These are phyloP conservation scores for Taiozyma sp. DNA, from an alignment of 1,139 yeast genomes.

Conservation along the genomic window DNA sequence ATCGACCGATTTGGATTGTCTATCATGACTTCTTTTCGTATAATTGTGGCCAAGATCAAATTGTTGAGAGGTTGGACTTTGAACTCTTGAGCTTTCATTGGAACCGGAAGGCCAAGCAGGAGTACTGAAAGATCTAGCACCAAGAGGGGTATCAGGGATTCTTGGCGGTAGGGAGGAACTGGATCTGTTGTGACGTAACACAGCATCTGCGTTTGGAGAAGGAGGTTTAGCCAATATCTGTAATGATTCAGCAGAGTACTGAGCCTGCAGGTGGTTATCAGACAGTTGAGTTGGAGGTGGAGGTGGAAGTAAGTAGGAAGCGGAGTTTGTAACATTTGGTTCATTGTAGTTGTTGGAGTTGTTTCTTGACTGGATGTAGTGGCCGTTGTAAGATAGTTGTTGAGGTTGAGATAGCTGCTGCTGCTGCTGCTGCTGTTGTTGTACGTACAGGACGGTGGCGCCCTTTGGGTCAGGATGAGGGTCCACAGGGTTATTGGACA, in stretches of 20 bases:
- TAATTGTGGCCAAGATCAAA: neutral
- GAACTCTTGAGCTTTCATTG: slow-evolving; percentile 11
- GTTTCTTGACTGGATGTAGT: neutral
- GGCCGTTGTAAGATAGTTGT: slow-evolving; percentile 1
- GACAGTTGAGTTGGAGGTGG: neutral
- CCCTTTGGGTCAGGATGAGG: slow-evolving; percentile 3
- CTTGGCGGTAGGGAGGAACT: slow-evolving; percentile 5
- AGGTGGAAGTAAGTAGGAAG: neutral
- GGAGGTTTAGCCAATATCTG: neutral
- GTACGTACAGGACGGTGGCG: neutral
- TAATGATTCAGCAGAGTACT: neutral
- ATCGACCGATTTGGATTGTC: slow-evolving; percentile 31
- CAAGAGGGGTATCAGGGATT: slow-evolving; percentile 18
- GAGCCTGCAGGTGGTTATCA: neutral
- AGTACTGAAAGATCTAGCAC: slow-evolving; percentile 18
- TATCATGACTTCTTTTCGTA: slow-evolving; percentile 10
- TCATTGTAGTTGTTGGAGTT: neutral
- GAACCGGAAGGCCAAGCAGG: slow-evolving; percentile 9
- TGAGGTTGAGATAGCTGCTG: neutral
- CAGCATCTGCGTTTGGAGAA: neutral
- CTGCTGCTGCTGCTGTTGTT: neutral
- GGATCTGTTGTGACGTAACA: slow-evolving; percentile 3
- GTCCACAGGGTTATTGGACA: slow-evolving; percentile 5
- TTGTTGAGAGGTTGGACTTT: slow-evolving; percentile 13
- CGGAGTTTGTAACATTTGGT: neutral